Evolutionary conservation across 169 alveolate species (phyloP), one percentile per base, ranked within the genome.

Genomic region (Plasmodium vivax): DNA sequence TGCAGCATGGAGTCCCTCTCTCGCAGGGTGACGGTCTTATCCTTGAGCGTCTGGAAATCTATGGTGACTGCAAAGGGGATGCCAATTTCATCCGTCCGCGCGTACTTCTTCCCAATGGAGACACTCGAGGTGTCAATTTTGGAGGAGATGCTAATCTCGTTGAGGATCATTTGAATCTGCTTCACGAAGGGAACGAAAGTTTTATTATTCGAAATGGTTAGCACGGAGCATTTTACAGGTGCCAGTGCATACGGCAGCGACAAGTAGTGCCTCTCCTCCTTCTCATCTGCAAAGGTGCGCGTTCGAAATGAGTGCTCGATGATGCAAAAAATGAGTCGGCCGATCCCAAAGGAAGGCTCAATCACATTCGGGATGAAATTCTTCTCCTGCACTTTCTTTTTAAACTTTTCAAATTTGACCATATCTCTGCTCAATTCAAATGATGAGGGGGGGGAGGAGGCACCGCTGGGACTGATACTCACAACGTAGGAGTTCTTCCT

Each of bases 311-410:
- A 96, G 96, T 99, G 99, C 82, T 99, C 99, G 91, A 99, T 95
- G 6, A 99, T 97, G 81, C 99, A 97, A 92, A 98, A 98, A 32
- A 99, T 95, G 41, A 98, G 96, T 95, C 99, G 96, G 6, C 99
- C 99, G 62, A 99, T 98, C 41, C 99, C 99, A 96, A 99, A 99
- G 1, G 99, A 98, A 19, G 99, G 99, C 84, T 99, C 99, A 82
- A 99, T 99, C 14, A 99, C 99, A 43, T 97, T 94, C 2, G 99
- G 99, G 27, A 96, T 93, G 94, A 97, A 99, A 82, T 97, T 98
- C 94, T 98, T 99, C 93, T 98, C 99, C 73, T 96, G 93, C 7
- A 98, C 98, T 75, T 96, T 99, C 95, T 98, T 97, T 77, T 96
- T 97, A 84, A 93, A 93, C 56, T 95, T 95, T 79, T 98, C 98